Percentiles rank a stretch among this genome's conserved stretches.
Evolutionary conservation across 1,139 yeast species (phyloP).

Genomic region (Waltiozyma solani): DNA sequence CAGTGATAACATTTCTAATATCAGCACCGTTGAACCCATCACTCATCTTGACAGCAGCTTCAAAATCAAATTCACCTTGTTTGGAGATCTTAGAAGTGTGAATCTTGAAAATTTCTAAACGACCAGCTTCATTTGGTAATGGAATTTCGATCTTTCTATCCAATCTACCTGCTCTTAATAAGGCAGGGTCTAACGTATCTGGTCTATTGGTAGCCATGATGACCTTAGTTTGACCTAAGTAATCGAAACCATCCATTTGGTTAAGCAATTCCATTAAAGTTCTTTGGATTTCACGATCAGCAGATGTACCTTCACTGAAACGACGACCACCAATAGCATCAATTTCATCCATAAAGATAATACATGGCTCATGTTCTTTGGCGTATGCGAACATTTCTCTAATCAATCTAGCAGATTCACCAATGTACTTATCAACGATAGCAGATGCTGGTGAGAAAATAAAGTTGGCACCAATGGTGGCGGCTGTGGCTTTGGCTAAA

Average conservation of each 20-base stretch:
- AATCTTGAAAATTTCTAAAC: slow-evolving; percentile 90
- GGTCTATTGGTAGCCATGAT: slow-evolving; percentile 99
- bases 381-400: slow-evolving; percentile 99
- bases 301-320: slow-evolving; percentile 97
- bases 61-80: slow-evolving; percentile 94
- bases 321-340: slow-evolving; percentile 99
- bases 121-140: slow-evolving; percentile 93
- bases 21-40: slow-evolving; percentile 99
- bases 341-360: slow-evolving; percentile 97
- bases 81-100: slow-evolving; percentile 82
- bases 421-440: slow-evolving; percentile 96
- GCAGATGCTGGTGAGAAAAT: slow-evolving; percentile 98
- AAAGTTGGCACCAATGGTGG: slow-evolving; percentile 96
- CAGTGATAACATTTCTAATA: slow-evolving; percentile 95
- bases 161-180: slow-evolving; percentile 95
- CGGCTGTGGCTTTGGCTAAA: slow-evolving; percentile 96
- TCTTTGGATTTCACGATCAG: slow-evolving; percentile 98
- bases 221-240: slow-evolving; percentile 92
- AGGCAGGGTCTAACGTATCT: slow-evolving; percentile 97
- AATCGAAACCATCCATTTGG: slow-evolving; percentile 99
- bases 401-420: slow-evolving; percentile 93
- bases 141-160: slow-evolving; percentile 97
- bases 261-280: slow-evolving; percentile 95
- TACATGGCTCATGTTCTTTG: slow-evolving; percentile 96
- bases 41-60: slow-evolving; percentile 95